Evolutionary conservation across 2,329 filamentous ascomycete species (phyloP).

Genomic region (Dendrostoma leiphaemia): DNA sequence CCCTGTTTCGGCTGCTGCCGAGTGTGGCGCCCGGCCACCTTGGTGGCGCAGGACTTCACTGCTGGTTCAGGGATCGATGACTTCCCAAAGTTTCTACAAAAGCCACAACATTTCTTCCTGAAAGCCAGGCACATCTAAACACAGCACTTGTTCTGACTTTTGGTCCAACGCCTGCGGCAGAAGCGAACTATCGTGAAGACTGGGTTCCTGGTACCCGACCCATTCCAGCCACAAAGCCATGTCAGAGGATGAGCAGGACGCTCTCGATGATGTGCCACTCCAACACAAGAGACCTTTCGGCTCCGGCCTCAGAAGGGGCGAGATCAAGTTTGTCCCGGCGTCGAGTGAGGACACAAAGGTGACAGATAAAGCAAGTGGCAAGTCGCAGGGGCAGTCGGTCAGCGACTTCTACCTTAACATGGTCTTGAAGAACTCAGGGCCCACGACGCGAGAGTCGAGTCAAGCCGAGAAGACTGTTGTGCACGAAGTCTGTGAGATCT

Average conservation of each 20-base stretch:
- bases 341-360: conserved; percentile 35
- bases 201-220: not conserved
- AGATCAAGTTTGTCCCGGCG: conserved; percentile 57
- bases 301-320: conserved; percentile 51
- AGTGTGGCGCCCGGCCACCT: not conserved
- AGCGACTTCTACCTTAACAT: conserved; percentile 66
- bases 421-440: conserved; percentile 47
- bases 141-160: no score
- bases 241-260: conserved; percentile 24
- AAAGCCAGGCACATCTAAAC: no score
- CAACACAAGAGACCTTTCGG: conserved; percentile 55
- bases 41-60: not conserved
- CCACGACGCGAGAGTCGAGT: conserved; percentile 20
- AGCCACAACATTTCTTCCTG: no score
- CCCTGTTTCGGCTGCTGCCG: conserved; percentile 11
- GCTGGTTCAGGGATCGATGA: not conserved
- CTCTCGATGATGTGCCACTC: conserved; percentile 48
- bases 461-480: conserved; percentile 4
- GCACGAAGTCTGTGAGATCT: conserved; percentile 51
- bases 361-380: conserved; percentile 16
- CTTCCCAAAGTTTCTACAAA: no score
- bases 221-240: not conserved
- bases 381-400: conserved; percentile 30
- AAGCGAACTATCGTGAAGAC: no score
- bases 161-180: no score